Evolutionary conservation across 345 rosid genomes (phyloP).

Genomic region (Litchi chinensis): DNA sequence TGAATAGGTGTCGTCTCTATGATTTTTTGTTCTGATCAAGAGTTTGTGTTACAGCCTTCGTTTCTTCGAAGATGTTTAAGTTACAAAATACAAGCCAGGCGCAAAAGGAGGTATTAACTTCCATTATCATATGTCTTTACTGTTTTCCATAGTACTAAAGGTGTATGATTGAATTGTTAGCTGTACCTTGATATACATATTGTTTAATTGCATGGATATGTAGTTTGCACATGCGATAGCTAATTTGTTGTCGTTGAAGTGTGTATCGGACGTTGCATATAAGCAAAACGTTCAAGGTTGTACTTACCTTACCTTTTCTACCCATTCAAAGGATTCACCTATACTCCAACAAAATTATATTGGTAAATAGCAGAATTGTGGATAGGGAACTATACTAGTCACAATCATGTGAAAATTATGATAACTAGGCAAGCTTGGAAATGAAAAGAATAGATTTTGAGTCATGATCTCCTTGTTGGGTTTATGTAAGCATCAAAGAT

Average conservation of each 20-base stretch:
- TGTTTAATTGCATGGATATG: not conserved
- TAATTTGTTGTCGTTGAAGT: conserved; percentile 11
- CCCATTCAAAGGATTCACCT: too few relatives aligned
- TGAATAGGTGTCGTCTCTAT: not conserved
- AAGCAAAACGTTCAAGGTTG: too few relatives aligned
- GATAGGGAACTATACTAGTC: not conserved
- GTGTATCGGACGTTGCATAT: not conserved
- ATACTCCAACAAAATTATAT: too few relatives aligned
- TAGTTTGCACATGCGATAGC: not conserved
- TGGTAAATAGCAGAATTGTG: too few relatives aligned
- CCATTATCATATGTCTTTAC: conserved; percentile 9
- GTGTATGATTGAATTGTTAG: not conserved
- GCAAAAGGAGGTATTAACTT: conserved; percentile 53
- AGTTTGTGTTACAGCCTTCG: conserved; percentile 55
- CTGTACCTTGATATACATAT: not conserved
- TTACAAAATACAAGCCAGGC: conserved; percentile 58
- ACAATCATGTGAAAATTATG: not conserved
- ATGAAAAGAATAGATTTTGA: not conserved
- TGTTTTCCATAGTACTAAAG: not conserved
- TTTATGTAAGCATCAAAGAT: not conserved
- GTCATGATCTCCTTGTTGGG: not conserved
- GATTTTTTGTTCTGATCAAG: conserved; percentile 13
- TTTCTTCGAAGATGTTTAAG: conserved; percentile 74
- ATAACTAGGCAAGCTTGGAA: not conserved
- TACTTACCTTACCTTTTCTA: too few relatives aligned